Evolutionary conservation across 192 early-diverging fungal genomes (phyloP).

Genomic region (Bifiguratus adelaidae): DNA sequence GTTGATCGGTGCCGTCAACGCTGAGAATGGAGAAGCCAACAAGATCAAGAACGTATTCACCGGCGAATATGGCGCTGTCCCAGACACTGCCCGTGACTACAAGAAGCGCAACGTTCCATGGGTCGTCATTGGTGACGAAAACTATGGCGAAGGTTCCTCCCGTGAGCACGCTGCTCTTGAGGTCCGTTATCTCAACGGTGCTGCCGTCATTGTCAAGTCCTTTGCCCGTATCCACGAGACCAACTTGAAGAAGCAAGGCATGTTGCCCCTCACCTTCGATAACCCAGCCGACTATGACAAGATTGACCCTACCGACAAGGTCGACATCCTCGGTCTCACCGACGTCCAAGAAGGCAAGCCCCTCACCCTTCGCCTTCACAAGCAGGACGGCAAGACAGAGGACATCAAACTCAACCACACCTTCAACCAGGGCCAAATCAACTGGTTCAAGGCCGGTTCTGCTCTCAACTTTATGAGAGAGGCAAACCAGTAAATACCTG

Average conservation of each 20-base stretch:
- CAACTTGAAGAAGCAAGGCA: slow-evolving; percentile 99
- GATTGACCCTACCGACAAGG: slow-evolving; percentile 76
- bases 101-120: slow-evolving; percentile 80
- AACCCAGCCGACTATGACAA: slow-evolving; percentile 92
- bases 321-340: slow-evolving; percentile 82
- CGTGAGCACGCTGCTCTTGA: slow-evolving; percentile 98
- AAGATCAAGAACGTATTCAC: slow-evolving; percentile 60
- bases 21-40: slow-evolving; percentile 74
- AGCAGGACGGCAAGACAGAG: slow-evolving; percentile 62
- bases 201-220: slow-evolving; percentile 88
- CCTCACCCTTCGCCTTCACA: slow-evolving; percentile 75
- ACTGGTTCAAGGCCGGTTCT: slow-evolving; percentile 95
- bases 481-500: too few species aligned
- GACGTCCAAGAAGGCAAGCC: slow-evolving; percentile 73
- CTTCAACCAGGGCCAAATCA: slow-evolving; percentile 98
- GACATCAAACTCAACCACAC: slow-evolving; percentile 92
- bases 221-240: slow-evolving; percentile 99
- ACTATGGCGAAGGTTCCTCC: slow-evolving; percentile 99
- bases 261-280: slow-evolving; percentile 92
- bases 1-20: slow-evolving; percentile 95
- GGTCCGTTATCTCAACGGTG: slow-evolving; percentile 90
- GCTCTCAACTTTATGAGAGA: slow-evolving; percentile 82
- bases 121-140: slow-evolving; percentile 98
- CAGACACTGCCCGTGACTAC: slow-evolving; percentile 89
- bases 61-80: slow-evolving; percentile 80